Base-by-base conservation (phyloP, 306 rosid genomes). In the Neltuma alba region DNA sequence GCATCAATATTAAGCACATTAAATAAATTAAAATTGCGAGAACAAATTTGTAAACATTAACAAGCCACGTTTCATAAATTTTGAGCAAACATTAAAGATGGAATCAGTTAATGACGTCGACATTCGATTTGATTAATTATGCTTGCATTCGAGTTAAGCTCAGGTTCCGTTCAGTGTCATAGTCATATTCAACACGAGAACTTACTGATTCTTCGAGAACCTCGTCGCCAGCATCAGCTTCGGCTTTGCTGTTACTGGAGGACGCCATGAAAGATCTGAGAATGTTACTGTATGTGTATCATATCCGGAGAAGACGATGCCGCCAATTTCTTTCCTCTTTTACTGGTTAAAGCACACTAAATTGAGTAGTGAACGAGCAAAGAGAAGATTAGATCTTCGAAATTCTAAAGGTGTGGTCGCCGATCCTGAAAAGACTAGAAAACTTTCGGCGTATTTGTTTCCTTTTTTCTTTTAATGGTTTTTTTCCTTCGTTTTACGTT, bases 181-280 rank as follows among this genome's bases (percentile, higher is more conserved):
- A 38, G 47, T 38, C 33, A 66, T 12, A 66, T 38, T 37, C 33
- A 5, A 38, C 33, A n/a, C 21, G 3, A 68, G 73, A 68, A 61
- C 52, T 18, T 79, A 84, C 97, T 83, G 67, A 93, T 37, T 87
- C 98, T 28, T 91, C 90, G 57, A 75, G 81, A 80, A 79, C 85
- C 75, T 91, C 92, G 28, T 90, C 88, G 44, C 86, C 92, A 40
- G 79, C 71, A 57, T 78, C 80, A 37, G 78, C 47, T 74, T 85
- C 84, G 75, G 82, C 36, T 81, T 85, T 90, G 89, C 88, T 23
- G 61, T 93, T 77, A 89, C 81, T 77, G 79, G 97, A 76, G 69
- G 97, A 93, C 20, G 95, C 94, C 97, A 93, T 93, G 52, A 62
- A 64, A 78, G 66, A 75, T 85, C 55, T 21, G 76, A 71, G 54